These are phyloP conservation scores for Yamadazyma triangularis DNA, from an alignment of 1,139 yeast genomes.

Conservation along the genomic window DNA sequence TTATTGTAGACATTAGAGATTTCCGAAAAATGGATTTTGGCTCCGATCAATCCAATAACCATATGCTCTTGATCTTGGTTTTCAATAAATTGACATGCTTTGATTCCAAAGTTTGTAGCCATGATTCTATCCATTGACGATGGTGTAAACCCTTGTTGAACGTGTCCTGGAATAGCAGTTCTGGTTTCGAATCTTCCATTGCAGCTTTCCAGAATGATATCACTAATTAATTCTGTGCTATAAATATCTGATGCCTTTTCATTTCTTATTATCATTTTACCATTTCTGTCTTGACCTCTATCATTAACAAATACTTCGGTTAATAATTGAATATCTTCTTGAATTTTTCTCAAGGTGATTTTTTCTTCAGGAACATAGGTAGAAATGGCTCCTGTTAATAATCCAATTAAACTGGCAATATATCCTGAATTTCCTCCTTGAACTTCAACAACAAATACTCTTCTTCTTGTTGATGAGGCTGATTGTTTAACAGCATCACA, in stretches of 20 bases:
- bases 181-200: slow-evolving; percentile 79
- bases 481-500: slow-evolving; percentile 78
- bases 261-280: slow-evolving; percentile 80
- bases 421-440: slow-evolving; percentile 85
- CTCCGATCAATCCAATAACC: slow-evolving; percentile 68
- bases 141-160: slow-evolving; percentile 80
- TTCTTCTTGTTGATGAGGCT: slow-evolving; percentile 73
- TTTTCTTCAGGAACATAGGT: slow-evolving; percentile 80
- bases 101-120: slow-evolving; percentile 67
- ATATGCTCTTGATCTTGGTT: slow-evolving; percentile 36
- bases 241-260: slow-evolving; percentile 81
- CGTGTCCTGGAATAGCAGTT: slow-evolving; percentile 97
- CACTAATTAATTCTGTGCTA: slow-evolving; percentile 76
- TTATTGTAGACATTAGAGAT: slow-evolving; percentile 51
- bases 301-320: slow-evolving; percentile 48
- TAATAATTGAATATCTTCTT: slow-evolving; percentile 53
- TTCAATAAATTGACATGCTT: slow-evolving; percentile 68
- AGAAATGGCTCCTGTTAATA: slow-evolving; percentile 70
- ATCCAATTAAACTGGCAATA: slow-evolving; percentile 65
- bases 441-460: slow-evolving; percentile 79
- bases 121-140: slow-evolving; percentile 72
- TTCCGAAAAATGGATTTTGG: slow-evolving; percentile 52
- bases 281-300: slow-evolving; percentile 62
- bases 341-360: slow-evolving; percentile 65
- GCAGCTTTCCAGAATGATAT: slow-evolving; percentile 76